These are phyloP conservation scores for Candolleomyces aberdarensis DNA, from an alignment of 768 basidiomycete genomes.

Conservation along the genomic window DNA sequence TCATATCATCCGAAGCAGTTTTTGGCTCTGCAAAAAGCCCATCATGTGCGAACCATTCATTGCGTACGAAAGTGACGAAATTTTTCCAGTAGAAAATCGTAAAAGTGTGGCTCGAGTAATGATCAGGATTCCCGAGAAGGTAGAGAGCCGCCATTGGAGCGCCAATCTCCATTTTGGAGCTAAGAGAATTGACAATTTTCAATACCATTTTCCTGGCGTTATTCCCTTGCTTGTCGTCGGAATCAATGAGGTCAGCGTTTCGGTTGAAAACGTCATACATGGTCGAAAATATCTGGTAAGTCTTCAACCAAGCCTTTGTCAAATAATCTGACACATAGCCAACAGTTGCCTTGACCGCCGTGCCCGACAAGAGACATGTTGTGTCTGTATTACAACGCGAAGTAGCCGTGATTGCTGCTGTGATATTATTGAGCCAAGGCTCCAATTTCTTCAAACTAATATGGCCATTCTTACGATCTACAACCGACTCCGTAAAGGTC, in stretches of 20 bases:
- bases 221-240: constrained; percentile 1
- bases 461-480: constrained; percentile 28
- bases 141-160: constrained; percentile 23
- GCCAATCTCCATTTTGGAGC: constrained; percentile 24
- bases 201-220: background rate
- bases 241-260: constrained; percentile 16
- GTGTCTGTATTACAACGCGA: constrained; percentile 38
- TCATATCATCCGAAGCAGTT: too few relatives aligned
- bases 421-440: constrained; percentile 33
- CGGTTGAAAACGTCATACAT: constrained; percentile 22
- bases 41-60: constrained; percentile 10
- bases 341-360: constrained; percentile 34
- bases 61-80: constrained; percentile 21
- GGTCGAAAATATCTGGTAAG: constrained; percentile 33
- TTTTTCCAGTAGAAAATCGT: background rate
- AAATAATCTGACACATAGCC: constrained; percentile 44
- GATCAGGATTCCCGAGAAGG: constrained; percentile 11
- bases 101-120: too few relatives aligned
- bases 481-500: constrained; percentile 12
- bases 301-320: constrained; percentile 37
- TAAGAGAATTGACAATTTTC: constrained; percentile 25
- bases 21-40: too few relatives aligned
- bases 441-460: constrained; percentile 31
- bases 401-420: constrained; percentile 25
- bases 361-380: constrained; percentile 35